A percentile compares a stretch with the other conserved stretches of the same genome.
phyloP scores from a whole-genome alignment of 139 green algal genomes.

The Chlorella ohadii region DNA sequence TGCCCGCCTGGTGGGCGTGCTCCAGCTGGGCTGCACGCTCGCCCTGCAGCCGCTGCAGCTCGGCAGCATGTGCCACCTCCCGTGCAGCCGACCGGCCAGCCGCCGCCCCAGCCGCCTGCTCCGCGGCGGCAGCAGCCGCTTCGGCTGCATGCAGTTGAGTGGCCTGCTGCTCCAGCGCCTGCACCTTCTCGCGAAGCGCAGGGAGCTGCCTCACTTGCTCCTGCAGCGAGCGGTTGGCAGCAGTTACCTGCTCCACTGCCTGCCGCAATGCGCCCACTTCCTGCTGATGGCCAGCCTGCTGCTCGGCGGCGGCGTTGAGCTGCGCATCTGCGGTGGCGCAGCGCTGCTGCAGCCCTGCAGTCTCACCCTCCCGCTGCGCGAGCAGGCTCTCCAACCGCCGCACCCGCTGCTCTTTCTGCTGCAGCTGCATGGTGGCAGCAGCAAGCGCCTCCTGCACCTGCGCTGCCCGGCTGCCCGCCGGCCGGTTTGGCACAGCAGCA shows the following conservation, averaged over 20 bases:
- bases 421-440: constrained; percentile 11
- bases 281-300: too few species aligned
- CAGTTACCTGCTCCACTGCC: constrained; percentile 11
- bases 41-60: neutral
- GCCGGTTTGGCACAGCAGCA: neutral
- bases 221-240: constrained; percentile 7
- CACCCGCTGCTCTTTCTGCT: constrained; percentile 22
- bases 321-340: neutral
- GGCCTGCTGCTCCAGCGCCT: neutral
- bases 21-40: neutral
- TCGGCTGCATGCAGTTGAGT: neutral
- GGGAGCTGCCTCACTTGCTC: neutral
- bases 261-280: neutral
- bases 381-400: constrained; percentile 9
- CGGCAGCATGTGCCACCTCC: neutral
- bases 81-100: neutral
- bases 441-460: constrained; percentile 2
- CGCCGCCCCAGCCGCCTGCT: neutral
- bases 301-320: neutral
- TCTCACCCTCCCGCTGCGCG: neutral
- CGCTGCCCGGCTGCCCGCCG: neutral
- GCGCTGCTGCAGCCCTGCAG: neutral
- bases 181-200: neutral
- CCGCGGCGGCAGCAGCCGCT: neutral
- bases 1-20: neutral